Percentiles rank a stretch among this genome's conserved stretches.
Conservation (phyloP, 257 asterid species). For the Cordia subcordata region DNA sequence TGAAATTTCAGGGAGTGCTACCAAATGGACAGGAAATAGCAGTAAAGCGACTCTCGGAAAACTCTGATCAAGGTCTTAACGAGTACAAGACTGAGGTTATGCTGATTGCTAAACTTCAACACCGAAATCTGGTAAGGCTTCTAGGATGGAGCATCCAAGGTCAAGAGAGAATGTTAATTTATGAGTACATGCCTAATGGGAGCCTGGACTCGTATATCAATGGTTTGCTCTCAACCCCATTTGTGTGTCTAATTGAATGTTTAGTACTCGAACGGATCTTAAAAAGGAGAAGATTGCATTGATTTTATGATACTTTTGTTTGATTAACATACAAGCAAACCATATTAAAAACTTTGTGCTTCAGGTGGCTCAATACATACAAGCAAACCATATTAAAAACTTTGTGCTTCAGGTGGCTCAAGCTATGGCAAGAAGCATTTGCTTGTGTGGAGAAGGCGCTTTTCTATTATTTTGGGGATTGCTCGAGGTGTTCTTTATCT, state of each 20-base stretch:
- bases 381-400: too few relatives aligned
- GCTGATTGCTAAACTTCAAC: constrained; percentile 5
- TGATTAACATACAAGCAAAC: background rate
- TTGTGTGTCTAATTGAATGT: background rate
- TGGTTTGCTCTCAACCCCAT: background rate
- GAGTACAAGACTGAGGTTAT: background rate
- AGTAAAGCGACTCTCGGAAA: background rate
- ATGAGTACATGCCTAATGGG: constrained; percentile 5
- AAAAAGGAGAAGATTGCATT: too few relatives aligned
- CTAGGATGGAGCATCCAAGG: constrained; percentile 5
- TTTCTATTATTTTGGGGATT: constrained; percentile 6
- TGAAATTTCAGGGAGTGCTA: constrained; percentile 2
- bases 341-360: background rate
- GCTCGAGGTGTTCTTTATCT: constrained; percentile 7
- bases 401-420: background rate
- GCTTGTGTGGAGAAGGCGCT: constrained; percentile 3
- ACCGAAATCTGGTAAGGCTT: constrained; percentile 2
- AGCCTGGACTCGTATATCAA: background rate
- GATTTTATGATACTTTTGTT: background rate
- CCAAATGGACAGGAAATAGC: constrained; percentile 2
- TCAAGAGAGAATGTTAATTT: background rate
- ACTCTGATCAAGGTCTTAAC: background rate
- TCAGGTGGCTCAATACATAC: background rate
- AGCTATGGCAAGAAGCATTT: background rate
- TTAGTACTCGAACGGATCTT: background rate